These are phyloP conservation scores for Calonectria pauciramosa DNA, from an alignment of 2,329 filamentous ascomycete genomes.

Conservation along the genomic window DNA sequence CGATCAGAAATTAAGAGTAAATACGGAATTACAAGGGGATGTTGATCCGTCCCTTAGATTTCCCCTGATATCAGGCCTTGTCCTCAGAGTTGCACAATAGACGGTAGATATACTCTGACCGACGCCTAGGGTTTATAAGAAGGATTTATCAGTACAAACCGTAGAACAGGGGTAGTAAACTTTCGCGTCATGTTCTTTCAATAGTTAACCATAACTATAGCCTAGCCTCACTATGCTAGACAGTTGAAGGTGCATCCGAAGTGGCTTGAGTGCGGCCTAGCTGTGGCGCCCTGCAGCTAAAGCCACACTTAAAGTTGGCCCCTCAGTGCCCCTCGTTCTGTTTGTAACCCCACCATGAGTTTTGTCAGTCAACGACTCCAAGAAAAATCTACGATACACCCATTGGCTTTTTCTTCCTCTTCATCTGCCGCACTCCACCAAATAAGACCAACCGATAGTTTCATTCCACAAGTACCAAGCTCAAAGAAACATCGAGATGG, in stretches of 20 bases:
- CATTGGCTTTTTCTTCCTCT: background rate
- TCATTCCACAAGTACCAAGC: background rate
- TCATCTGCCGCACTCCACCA: too few relatives aligned
- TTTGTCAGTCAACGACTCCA: background rate
- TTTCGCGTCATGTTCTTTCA: background rate
- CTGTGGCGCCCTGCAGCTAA: background rate
- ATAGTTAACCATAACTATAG: background rate
- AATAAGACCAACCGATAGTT: background rate
- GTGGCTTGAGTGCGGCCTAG: background rate
- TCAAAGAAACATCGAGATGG: constrained; percentile 69
- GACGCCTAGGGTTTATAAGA: background rate
- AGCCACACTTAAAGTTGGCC: constrained; percentile 5
- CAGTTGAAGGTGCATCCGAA: background rate
- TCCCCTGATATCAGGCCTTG: background rate
- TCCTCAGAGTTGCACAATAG: background rate
- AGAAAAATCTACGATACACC: background rate
- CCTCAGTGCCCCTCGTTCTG: constrained; percentile 17
- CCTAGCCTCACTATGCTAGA: background rate
- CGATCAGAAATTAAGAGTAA: background rate
- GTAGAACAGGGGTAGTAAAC: background rate
- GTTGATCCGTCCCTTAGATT: background rate
- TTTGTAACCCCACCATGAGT: constrained; percentile 10
- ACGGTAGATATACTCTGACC: background rate
- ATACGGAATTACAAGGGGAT: background rate
- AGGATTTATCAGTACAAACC: background rate